A percentile compares a stretch with the other conserved stretches of the same genome.
These are phyloP conservation scores for Dictyostelium firmibasis DNA, from an alignment of 78 protist genomes.

Conservation along the genomic window DNA sequence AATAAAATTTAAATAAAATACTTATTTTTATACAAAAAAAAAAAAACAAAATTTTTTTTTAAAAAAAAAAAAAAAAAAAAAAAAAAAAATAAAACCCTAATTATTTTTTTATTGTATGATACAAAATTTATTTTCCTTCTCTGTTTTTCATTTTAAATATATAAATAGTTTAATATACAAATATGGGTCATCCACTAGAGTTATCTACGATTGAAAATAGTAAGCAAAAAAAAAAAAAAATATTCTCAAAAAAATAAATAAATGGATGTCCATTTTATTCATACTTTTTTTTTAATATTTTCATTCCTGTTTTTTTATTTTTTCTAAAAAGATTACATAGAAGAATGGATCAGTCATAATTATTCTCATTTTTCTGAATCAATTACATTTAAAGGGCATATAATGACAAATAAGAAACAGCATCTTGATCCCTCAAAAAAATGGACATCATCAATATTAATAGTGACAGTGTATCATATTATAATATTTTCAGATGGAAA, in stretches of 20 bases:
- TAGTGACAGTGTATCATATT: conserved; percentile 30
- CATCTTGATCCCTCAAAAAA: conserved; percentile 16
- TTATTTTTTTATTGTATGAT: neutral
- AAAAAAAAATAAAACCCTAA: neutral
- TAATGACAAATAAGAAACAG: conserved; percentile 23
- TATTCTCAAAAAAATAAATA: neutral
- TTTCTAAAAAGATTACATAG: conserved; percentile 17
- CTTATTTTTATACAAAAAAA: neutral
- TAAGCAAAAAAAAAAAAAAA: neutral
- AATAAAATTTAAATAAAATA: no score
- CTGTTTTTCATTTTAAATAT: neutral
- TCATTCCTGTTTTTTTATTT: no score
- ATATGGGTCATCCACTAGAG: conserved; percentile 70
- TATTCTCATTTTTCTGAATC: conserved; percentile 21
- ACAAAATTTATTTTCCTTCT: no score
- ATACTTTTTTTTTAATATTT: no score
- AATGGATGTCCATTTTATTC: neutral
- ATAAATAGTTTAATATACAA: neutral
- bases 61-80: no score
- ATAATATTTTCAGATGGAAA: conserved; percentile 55
- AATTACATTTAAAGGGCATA: conserved; percentile 13
- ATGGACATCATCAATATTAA: conserved; percentile 59
- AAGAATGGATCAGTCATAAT: conserved; percentile 40
- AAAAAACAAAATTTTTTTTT: no score
- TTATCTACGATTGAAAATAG: conserved; percentile 43